Conservation (phyloP, 1,284 basidiomycete genomes). For the Malassezia caprae region DNA sequence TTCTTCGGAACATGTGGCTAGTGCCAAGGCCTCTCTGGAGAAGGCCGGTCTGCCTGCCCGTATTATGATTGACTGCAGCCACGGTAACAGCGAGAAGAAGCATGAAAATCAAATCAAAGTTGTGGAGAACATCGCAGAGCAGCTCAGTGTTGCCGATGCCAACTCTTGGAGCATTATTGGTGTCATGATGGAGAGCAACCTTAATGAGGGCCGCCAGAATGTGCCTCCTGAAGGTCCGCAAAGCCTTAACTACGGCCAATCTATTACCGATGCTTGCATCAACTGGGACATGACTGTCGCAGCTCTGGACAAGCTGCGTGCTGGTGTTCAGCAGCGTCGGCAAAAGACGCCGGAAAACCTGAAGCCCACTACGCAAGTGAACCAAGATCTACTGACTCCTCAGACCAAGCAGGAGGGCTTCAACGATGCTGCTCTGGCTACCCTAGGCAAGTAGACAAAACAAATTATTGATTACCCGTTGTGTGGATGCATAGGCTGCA, state of each 20-base stretch:
- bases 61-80: slow-evolving; percentile 68
- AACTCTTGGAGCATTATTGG: slow-evolving; percentile 64
- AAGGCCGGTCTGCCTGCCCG: slow-evolving; percentile 25
- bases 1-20: slow-evolving; percentile 26
- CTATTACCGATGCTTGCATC: slow-evolving; percentile 43
- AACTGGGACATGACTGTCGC: slow-evolving; percentile 38
- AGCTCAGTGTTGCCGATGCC: slow-evolving; percentile 24
- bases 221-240: slow-evolving; percentile 33
- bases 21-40: slow-evolving; percentile 25
- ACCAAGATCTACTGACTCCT: neutral
- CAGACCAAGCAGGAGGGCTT: slow-evolving; percentile 16
- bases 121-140: slow-evolving; percentile 52
- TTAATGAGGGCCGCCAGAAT: slow-evolving; percentile 55
- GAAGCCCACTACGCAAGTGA: neutral
- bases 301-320: slow-evolving; percentile 32
- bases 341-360: slow-evolving; percentile 20
- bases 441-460: slow-evolving; percentile 21
- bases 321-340: slow-evolving; percentile 28
- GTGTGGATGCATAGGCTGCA: neutral
- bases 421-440: slow-evolving; percentile 32
- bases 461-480: neutral
- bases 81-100: slow-evolving; percentile 58
- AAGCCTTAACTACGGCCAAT: slow-evolving; percentile 34
- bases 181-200: slow-evolving; percentile 93
- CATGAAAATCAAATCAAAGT: slow-evolving; percentile 56